phyloP scores from a whole-genome alignment of 2,329 filamentous ascomycete genomes.

The Conoideocrella luteorostrata region DNA sequence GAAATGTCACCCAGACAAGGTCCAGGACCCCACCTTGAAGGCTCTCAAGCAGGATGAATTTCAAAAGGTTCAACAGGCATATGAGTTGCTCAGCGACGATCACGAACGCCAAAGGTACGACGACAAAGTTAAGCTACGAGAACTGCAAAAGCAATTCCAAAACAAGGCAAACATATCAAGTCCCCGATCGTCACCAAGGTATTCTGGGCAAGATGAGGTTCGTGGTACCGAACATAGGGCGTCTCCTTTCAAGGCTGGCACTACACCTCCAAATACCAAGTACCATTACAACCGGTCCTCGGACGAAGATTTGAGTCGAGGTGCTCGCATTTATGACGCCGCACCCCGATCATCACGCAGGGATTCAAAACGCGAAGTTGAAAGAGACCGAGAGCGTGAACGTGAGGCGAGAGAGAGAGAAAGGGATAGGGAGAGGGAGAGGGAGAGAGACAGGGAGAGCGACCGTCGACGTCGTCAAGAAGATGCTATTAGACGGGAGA shows the following conservation, averaged over 20 bases:
- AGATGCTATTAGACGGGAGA: conserved; percentile 23
- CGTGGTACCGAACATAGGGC: conserved; percentile 20
- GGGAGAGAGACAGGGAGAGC: conserved; percentile 17
- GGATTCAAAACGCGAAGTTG: conserved; percentile 37
- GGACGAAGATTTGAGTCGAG: conserved; percentile 38
- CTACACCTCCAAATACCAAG: conserved; percentile 26
- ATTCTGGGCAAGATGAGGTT: conserved; percentile 18
- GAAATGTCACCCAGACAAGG: conserved; percentile 87
- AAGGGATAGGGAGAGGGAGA: conserved; percentile 11
- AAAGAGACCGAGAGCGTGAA: conserved; percentile 29
- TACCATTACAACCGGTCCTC: conserved; percentile 35
- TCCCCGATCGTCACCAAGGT: conserved; percentile 33
- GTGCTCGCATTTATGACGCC: conserved; percentile 37
- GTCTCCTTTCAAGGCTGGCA: conserved; percentile 32
- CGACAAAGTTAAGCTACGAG: conserved; percentile 61
- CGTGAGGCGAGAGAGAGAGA: conserved; percentile 5
- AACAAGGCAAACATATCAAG: conserved; percentile 37
- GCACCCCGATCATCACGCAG: conserved; percentile 33
- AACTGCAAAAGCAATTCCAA: conserved; percentile 51
- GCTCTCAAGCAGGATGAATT: conserved; percentile 79
- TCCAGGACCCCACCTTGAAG: conserved; percentile 71
- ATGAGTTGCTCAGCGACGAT: conserved; percentile 82
- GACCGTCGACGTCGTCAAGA: conserved; percentile 16
- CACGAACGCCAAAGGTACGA: conserved; percentile 69
- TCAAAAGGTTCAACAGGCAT: conserved; percentile 86